Base-by-base conservation (phyloP, 345 rosid species). In the Arabidopsis suecica region DNA sequence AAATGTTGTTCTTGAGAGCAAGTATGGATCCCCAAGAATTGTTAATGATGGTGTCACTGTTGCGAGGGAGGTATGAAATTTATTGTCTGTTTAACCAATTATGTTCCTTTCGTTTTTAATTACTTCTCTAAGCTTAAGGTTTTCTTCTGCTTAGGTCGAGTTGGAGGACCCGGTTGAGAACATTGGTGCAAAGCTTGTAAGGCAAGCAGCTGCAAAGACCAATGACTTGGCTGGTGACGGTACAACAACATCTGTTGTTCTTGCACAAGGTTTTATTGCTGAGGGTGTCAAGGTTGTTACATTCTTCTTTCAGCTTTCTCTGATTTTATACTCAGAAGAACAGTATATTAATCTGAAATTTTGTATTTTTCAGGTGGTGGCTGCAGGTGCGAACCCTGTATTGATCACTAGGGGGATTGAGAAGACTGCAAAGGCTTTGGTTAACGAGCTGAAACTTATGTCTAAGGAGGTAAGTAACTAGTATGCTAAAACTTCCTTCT, bases 201-300 rank as follows among this genome's bases (percentile, higher is more conserved):
- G 99, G 71, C 98, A 96, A 79, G 99, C 99, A 5, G 99, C 99
- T 82, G 88, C 96, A 36, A 95, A 95, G 81, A 93, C 98, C 11
- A 95, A 95, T 79, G 99, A 95, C 87, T 76, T 95, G 84, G 99
- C 99, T 62, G 99, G 98, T 72, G 99, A 93, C 63, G 98, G 99
- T 30, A 96, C 99, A 5, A 96, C 99, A 25, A 96, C 99, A 61
- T 96, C 99, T 8, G 99, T 96, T 76, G 99, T 96, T 74, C 99
- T 96, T 55, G 99, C 99, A 3, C 98, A 96, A 69, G 99, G 99
- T 53, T 94, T 93, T 32, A 93, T 96, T 76, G 90, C 98, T 11
- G 98, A 93, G 85, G 98, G 98, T 50, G 95, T 96, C 61, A 93
- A 96, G 97, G 97, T 91, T 28, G 63, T 86, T 71, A 14, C 54